These are phyloP conservation scores for Pseudofabraea citricarpa DNA, from an alignment of 2,329 filamentous ascomycete genomes.

Conservation along the genomic window DNA sequence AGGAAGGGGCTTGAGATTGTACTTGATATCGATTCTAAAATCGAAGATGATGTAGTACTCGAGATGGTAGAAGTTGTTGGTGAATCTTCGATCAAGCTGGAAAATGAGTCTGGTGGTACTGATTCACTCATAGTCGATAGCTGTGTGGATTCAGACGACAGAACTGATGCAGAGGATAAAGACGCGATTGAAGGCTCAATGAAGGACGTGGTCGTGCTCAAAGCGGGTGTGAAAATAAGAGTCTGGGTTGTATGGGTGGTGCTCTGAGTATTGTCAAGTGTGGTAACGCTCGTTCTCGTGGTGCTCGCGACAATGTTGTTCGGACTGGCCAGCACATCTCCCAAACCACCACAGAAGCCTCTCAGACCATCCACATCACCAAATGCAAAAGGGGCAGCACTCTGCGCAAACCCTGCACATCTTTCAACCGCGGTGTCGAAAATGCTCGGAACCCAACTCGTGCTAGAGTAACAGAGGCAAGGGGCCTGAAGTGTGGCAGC, in stretches of 20 bases:
- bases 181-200: background rate
- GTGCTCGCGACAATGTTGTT: background rate
- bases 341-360: constrained; percentile 17
- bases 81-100: background rate
- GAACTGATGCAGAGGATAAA: background rate
- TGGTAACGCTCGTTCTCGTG: background rate
- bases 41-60: background rate
- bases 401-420: constrained; percentile 17
- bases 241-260: background rate
- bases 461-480: constrained; percentile 23
- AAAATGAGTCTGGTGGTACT: background rate
- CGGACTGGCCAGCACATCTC: constrained; percentile 20
- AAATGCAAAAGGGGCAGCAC: constrained; percentile 10
- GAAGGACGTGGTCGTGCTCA: background rate
- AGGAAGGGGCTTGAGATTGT: background rate
- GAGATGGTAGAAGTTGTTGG: background rate
- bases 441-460: constrained; percentile 15
- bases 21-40: background rate
- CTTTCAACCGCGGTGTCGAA: constrained; percentile 19
- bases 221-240: background rate
- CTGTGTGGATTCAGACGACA: background rate
- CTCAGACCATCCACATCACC: constrained; percentile 11
- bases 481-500: constrained; percentile 16
- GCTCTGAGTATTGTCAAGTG: background rate
- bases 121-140: background rate